A percentile compares a stretch with the other conserved stretches of the same genome.
phyloP scores from a whole-genome alignment of 192 early-diverging fungal species.

The Pilobolus umbonatus region DNA sequence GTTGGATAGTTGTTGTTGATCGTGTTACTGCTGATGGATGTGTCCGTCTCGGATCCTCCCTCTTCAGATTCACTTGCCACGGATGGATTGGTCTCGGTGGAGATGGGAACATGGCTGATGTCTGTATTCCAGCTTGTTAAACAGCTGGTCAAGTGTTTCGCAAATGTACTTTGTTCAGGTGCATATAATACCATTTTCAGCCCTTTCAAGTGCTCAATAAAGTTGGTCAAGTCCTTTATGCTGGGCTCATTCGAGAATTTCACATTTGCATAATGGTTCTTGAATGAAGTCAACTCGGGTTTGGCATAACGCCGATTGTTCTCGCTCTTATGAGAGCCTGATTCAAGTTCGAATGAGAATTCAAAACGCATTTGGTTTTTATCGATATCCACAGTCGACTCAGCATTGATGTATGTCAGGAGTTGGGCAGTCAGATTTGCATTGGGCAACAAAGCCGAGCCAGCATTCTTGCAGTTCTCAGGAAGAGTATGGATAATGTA shows the following conservation, averaged over 20 bases:
- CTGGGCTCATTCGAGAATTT: constrained; percentile 47
- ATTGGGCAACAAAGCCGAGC: constrained; percentile 14
- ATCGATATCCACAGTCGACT: not conserved
- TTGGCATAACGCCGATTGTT: too few relatives aligned
- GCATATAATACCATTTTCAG: constrained; percentile 45
- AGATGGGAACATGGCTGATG: constrained; percentile 40
- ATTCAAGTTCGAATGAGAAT: constrained; percentile 22
- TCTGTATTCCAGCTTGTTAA: constrained; percentile 49
- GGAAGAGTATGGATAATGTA: constrained; percentile 17
- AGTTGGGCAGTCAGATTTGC: constrained; percentile 28
- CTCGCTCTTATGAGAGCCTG: too few relatives aligned
- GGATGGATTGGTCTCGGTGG: not conserved
- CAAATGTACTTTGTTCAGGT: constrained; percentile 46
- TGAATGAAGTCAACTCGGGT: too few relatives aligned
- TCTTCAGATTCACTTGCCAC: too few relatives aligned
- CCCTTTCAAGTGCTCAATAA: constrained; percentile 39
- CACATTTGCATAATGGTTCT: constrained; percentile 24
- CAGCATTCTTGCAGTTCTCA: not conserved
- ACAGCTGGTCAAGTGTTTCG: constrained; percentile 45
- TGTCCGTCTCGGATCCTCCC: not conserved
- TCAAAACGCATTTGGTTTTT: constrained; percentile 9
- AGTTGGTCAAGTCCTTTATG: constrained; percentile 37
- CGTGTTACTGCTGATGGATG: not conserved
- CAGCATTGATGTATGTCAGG: constrained; percentile 15
- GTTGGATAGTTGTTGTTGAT: not conserved